Evolutionary conservation across 1,284 basidiomycete genomes (phyloP), one percentile per base, ranked within the genome.

Genomic region (Lentinula novae-zelandiae): DNA sequence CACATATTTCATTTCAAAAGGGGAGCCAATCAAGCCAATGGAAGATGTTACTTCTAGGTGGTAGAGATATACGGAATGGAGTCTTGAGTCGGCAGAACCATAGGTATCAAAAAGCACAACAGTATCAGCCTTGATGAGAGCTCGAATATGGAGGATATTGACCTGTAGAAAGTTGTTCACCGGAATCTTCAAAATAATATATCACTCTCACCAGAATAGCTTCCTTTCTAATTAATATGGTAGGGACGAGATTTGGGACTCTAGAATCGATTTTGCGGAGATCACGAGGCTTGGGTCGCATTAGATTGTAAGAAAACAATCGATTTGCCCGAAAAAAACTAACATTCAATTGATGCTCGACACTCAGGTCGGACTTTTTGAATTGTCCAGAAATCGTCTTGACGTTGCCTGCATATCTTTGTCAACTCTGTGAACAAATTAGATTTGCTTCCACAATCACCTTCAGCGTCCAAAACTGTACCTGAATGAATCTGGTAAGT

Each of bases 211-310:
- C 92, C 64, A 98, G 80, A 66, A 98, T 90, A 53, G 92, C 93
- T 71, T 93, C 89, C 68, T 89, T 88, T 63, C 96, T 83, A 48
- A 93, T 87, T 51, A 99, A 82, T 69, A 98, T 97, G 42, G 94
- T 95, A 36, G 96, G 96, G 13, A 98, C 93, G 60, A 96, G 84
- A 73, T 96, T 97, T 20, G 95, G 95, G 62, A 96, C 86, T 64
- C 95, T 82, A 12, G 93, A 95, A 78, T 98, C 96, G 68, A 99
- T 94, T 78, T 98, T 98, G 61, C 96, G 89, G 48, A 99, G 81
- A 76, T 99, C 96, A 79, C 96, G 90, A 65, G 95, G 92, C 91
- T 98, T 72, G 57, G 52, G 58, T 42, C 17, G 34, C 53, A 22
- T 54, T 51, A 57, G 31, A 59, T 17, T 22, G 10, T 33, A 42